Conservation (phyloP, 2,329 filamentous ascomycete species). For the Arachnopeziza araneosa region DNA sequence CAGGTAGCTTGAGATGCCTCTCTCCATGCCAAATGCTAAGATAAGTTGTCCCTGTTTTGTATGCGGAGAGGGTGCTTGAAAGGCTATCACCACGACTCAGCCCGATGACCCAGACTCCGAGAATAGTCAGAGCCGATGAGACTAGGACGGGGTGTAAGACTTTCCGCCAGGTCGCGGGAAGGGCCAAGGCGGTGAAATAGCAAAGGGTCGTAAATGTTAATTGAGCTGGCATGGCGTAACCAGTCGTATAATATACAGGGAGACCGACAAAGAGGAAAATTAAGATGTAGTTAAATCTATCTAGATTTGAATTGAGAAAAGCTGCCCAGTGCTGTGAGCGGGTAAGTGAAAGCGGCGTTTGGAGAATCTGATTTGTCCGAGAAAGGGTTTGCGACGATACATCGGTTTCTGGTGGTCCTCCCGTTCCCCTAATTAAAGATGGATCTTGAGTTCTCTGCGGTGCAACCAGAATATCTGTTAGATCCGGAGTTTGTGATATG, state of each 20-base stretch:
- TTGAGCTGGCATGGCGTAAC: conserved; percentile 44
- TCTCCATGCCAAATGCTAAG: conserved; percentile 42
- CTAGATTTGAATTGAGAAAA: conserved; percentile 39
- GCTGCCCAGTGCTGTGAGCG: conserved; percentile 47
- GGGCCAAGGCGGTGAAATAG: conserved; percentile 44
- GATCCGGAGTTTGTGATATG: conserved; percentile 3
- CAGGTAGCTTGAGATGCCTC: conserved; percentile 34
- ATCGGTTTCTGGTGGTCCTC: conserved; percentile 24
- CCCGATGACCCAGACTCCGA: conserved; percentile 49
- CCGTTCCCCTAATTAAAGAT: conserved; percentile 23
- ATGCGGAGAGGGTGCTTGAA: conserved; percentile 37
- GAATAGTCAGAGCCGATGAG: conserved; percentile 46
- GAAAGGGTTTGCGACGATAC: background rate
- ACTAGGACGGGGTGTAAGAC: conserved; percentile 55
- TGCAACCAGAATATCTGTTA: background rate
- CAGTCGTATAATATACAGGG: conserved; percentile 47
- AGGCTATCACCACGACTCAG: conserved; percentile 39
- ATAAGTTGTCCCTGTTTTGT: conserved; percentile 49
- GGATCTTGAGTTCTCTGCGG: conserved; percentile 27
- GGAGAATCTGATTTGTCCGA: conserved; percentile 25
- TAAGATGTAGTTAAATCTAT: conserved; percentile 39
- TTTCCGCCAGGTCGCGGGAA: conserved; percentile 44
- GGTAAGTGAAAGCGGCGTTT: conserved; percentile 39
- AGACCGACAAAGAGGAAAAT: conserved; percentile 47
- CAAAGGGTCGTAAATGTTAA: conserved; percentile 44